These are phyloP conservation scores for Didymella pomorum DNA, from an alignment of 2,329 filamentous ascomycete genomes.

Conservation along the genomic window DNA sequence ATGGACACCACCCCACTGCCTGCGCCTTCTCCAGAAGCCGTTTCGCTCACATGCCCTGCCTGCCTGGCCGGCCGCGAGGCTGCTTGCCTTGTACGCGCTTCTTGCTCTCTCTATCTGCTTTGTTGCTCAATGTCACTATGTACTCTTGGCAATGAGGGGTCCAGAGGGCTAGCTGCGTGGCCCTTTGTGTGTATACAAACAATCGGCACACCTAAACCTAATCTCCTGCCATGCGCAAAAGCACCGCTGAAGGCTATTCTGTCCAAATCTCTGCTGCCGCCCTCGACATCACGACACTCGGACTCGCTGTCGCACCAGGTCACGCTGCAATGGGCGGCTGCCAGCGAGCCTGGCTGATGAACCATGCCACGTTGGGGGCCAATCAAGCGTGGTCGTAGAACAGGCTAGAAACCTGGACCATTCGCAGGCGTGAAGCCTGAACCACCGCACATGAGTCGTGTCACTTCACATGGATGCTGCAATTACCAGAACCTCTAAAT, in stretches of 20 bases:
- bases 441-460: conserved; percentile 36
- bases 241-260: background rate
- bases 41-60: conserved; percentile 27
- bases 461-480: conserved; percentile 21
- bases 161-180: conserved; percentile 13
- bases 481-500: conserved; percentile 1
- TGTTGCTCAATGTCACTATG: conserved; percentile 3
- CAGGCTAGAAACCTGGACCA: conserved; percentile 44
- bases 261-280: background rate
- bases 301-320: conserved; percentile 36
- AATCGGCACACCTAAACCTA: background rate
- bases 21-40: conserved; percentile 33
- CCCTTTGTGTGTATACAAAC: conserved; percentile 19
- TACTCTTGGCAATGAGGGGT: conserved; percentile 24
- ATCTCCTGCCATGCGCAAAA: conserved; percentile 1
- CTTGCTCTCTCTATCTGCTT: background rate
- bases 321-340: conserved; percentile 34
- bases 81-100: conserved; percentile 4
- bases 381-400: conserved; percentile 42
- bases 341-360: conserved; percentile 28
- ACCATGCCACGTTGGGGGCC: conserved; percentile 33
- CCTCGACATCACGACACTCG: background rate
- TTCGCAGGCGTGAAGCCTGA: conserved; percentile 18
- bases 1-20: conserved; percentile 33
- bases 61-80: conserved; percentile 15